Conservation (phyloP, 352 stramenopile genomes). For the Phytophthora podocarpi region DNA sequence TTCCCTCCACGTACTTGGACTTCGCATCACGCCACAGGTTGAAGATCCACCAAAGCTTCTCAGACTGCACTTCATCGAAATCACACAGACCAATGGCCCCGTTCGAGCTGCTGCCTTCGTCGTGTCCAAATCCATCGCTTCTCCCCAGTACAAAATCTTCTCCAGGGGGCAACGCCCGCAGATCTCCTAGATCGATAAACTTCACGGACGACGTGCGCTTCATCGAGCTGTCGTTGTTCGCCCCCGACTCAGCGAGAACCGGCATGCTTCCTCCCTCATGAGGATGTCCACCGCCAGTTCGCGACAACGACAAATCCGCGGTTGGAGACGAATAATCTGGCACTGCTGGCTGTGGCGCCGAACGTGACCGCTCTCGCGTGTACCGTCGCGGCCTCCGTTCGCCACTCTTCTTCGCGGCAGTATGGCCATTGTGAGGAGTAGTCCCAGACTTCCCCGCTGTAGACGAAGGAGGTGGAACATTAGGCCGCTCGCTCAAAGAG, state of each 20-base stretch:
- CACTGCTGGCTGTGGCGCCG: constrained; percentile 53
- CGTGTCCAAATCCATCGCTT: constrained; percentile 35
- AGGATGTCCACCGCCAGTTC: constrained; percentile 10
- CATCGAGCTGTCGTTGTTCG: constrained; percentile 21
- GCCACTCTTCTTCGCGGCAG: constrained; percentile 20
- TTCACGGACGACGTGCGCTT: constrained; percentile 45
- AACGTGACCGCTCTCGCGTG: constrained; percentile 60
- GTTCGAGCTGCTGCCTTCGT: constrained; percentile 59
- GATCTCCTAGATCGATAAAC: constrained; percentile 69
- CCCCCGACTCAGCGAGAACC: constrained; percentile 20
- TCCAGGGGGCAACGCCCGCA: constrained; percentile 44
- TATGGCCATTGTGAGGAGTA: constrained; percentile 2
- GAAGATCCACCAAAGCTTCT: constrained; percentile 86
- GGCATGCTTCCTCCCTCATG: constrained; percentile 29
- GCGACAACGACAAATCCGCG: constrained; percentile 16
- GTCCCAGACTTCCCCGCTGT: constrained; percentile 16
- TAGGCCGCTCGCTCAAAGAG: constrained; percentile 67
- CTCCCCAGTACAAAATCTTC: constrained; percentile 35
- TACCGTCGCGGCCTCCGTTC: constrained; percentile 38
- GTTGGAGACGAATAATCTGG: constrained; percentile 16
- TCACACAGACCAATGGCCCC: constrained; percentile 71
- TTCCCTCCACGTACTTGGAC: constrained; percentile 71
- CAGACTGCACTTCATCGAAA: constrained; percentile 84
- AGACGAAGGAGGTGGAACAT: constrained; percentile 23
- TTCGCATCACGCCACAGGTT: constrained; percentile 71